Evolutionary conservation across 2,329 filamentous ascomycete genomes (phyloP), one percentile per base, ranked within the genome.

Genomic region (Parafenestella ontariensis): DNA sequence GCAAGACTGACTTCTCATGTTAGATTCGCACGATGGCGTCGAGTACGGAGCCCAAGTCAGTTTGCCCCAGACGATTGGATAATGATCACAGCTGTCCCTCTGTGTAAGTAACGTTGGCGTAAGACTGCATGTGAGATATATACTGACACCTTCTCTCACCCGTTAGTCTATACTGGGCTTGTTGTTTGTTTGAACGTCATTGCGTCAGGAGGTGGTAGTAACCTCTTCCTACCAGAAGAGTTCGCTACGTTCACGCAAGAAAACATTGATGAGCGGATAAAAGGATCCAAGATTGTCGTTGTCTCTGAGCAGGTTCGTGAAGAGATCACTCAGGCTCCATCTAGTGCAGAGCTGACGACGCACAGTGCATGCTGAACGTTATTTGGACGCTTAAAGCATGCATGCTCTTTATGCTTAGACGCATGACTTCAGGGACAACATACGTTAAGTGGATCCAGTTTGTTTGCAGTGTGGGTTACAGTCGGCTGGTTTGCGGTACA

Each of bases 301-400:
- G 65, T 79, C 1, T 78, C 77, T 3, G 78, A 81, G 65, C 77
- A 80, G 65, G 77, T 76, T 57, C 42, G 62, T 58, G 13, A 11
- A 18, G 20, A 23, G n/a, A 34, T 46, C 15, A 8, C 23, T 29
- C 20, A 4, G 15, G 21, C 37, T 1, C 15, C 20, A 17, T 20
- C 3, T 28, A n/a, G 18, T 54, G 42, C n/a, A 28, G 17, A 17
- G 39, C 56, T 66, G 24, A 68, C 44, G 1, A 21, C 20, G 79
- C 87, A 81, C 83, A 64, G 88, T 89, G 76, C 76, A 88, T 89
- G 76, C 76, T 87, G 17, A 76, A 85, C 47, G 81, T 82, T 9
- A 83, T 83, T 26, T 87, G 83, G 81, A 71, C 77, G 0, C 77
- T 85, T 59, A 87, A 87, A 67, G 71, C 76, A 8, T 87, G 84